Evolutionary conservation across 129 eudicot species (phyloP), one percentile per base, ranked within the genome.

Genomic region (Centaurea solstitialis): DNA sequence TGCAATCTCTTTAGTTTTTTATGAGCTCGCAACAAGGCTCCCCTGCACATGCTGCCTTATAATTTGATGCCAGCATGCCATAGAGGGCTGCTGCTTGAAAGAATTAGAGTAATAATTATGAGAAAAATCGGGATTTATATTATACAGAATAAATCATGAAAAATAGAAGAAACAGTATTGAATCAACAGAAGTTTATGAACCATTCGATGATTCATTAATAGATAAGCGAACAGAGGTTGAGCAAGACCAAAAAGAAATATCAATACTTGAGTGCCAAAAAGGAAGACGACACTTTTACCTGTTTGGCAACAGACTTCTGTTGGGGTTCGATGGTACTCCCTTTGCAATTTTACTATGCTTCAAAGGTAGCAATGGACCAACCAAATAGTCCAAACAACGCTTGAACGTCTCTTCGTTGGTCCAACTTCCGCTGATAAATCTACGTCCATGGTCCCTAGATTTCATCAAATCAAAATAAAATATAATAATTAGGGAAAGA

Each of bases 361-460:
- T 88, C 72, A 80, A 73, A 70, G 89, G 91, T 72, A 91, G 74
- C 82, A 91, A 76, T n/a, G 96, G 96, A 47, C 81, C 90, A 69
- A 91, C 96, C 85, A 91, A 78, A 26, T 84, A 83, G 10, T 91
- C 91, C 75, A 91, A 91, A 23, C 76, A 91, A 73, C 11, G 91
- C 96, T 15, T 40, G 76, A 50, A 88, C 7, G 84, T 86, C 33
- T 86, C 96, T 79, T 91, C 93, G 9, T 80, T 24, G 92, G 88
- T 26, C 87, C 79, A 64, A 68, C 80, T 59, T 83, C 88, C 33
- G 74, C 35, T 62, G 80, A 47, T 28, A 75, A 71, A 64, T 82
- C 81, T 71, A 83, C 80, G 80, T 75, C 81, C 84, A 79, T 79
- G 20, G 13, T 53, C 65, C 71, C 82, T 83, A 12, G 30, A 76